Evolutionary conservation across 2,329 filamentous ascomycete species (phyloP).

Genomic region (Hortaea sp.): DNA sequence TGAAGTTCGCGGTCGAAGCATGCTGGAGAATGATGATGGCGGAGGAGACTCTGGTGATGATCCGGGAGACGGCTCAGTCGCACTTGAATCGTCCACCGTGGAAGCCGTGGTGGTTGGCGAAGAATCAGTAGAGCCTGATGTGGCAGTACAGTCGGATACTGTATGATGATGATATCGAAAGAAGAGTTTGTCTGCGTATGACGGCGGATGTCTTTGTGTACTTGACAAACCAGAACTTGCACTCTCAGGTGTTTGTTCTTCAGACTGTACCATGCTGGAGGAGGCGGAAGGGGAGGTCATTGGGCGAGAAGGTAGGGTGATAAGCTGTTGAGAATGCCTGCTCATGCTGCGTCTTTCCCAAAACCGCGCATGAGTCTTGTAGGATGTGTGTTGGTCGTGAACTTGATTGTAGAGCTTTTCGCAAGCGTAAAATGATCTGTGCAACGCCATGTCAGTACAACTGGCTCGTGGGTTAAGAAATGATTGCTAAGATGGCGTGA

Average conservation of each 20-base stretch:
- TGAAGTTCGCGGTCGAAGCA: constrained; percentile 37
- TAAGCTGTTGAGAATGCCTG: constrained; percentile 10
- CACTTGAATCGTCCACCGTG: constrained; percentile 80
- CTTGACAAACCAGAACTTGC: constrained; percentile 7
- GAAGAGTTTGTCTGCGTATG: constrained; percentile 16
- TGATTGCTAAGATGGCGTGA: background rate
- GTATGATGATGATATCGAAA: constrained; percentile 52
- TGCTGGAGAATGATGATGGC: constrained; percentile 56
- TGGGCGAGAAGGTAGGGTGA: constrained; percentile 9
- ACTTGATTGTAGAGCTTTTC: constrained; percentile 10
- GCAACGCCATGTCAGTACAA: constrained; percentile 16
- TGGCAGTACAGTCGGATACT: constrained; percentile 63
- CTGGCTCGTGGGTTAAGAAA: no score
- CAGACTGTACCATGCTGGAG: constrained; percentile 16
- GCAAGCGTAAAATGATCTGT: constrained; percentile 20
- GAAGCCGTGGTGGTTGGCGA: constrained; percentile 92
- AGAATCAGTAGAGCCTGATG: constrained; percentile 77
- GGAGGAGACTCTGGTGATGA: constrained; percentile 85
- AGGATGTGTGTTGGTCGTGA: constrained; percentile 3
- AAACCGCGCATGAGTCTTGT: constrained; percentile 14
- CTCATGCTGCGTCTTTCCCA: constrained; percentile 20
- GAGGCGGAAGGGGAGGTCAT: constrained; percentile 9
- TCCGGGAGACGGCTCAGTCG: constrained; percentile 82
- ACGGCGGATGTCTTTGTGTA: constrained; percentile 6
- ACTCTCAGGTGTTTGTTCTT: constrained; percentile 15